These are phyloP conservation scores for Penicillium sp. DNA, from an alignment of 2,329 filamentous ascomycete genomes.

Conservation along the genomic window DNA sequence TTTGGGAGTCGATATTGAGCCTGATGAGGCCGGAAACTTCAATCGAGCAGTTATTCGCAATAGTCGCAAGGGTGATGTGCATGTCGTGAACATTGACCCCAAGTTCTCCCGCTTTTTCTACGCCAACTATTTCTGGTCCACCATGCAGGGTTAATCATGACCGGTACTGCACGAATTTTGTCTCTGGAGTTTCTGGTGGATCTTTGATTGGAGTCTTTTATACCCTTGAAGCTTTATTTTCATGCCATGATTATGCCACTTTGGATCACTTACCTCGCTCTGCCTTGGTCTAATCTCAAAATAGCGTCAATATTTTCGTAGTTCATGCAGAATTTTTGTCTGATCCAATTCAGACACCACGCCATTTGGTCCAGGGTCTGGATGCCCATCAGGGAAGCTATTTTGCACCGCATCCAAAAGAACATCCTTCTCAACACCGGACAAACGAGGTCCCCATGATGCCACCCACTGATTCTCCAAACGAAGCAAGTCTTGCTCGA, in stretches of 20 bases:
- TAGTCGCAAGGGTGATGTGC: slow-evolving; percentile 81
- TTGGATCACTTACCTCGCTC: background rate
- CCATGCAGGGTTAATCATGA: slow-evolving; percentile 55
- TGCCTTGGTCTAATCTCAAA: background rate
- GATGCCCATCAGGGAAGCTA: slow-evolving; percentile 25
- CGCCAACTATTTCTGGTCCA: slow-evolving; percentile 94
- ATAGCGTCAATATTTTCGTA: slow-evolving; percentile 8
- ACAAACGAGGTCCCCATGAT: slow-evolving; percentile 24
- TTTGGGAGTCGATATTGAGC: slow-evolving; percentile 85
- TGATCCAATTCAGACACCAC: slow-evolving; percentile 24
- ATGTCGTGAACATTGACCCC: slow-evolving; percentile 89
- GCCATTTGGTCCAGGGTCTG: slow-evolving; percentile 1
- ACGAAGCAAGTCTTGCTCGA: slow-evolving; percentile 26
- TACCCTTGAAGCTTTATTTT: slow-evolving; percentile 20
- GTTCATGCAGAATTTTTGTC: slow-evolving; percentile 16
- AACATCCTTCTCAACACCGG: slow-evolving; percentile 18
- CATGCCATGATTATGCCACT: slow-evolving; percentile 6
- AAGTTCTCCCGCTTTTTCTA: slow-evolving; percentile 92
- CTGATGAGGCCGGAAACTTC: slow-evolving; percentile 76
- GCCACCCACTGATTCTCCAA: slow-evolving; percentile 29
- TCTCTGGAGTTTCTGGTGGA: slow-evolving; percentile 21
- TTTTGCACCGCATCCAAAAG: slow-evolving; percentile 30
- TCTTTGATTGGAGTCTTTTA: slow-evolving; percentile 16
- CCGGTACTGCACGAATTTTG: background rate
- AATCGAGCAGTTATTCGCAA: slow-evolving; percentile 82